Evolutionary conservation across 139 green algal species (phyloP).

Genomic region (Yamagishiella unicocca): DNA sequence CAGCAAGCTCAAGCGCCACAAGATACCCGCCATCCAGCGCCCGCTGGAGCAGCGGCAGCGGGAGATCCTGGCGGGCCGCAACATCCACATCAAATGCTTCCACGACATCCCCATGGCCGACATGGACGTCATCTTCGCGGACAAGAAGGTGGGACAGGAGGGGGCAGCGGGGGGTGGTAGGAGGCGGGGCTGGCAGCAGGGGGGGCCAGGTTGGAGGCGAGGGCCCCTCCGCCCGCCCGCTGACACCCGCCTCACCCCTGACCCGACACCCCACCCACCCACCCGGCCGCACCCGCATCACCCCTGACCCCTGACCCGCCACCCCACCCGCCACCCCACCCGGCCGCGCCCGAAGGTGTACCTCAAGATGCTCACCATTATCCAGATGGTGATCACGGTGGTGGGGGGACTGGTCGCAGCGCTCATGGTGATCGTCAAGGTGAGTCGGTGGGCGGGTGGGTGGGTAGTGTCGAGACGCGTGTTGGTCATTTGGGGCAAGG

Average conservation of each 20-base stretch:
- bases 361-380: constrained; percentile 38
- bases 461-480: too few species aligned
- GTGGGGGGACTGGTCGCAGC: constrained; percentile 27
- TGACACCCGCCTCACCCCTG: too few species aligned
- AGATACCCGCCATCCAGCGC: constrained; percentile 35
- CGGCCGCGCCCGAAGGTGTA: constrained; percentile 33
- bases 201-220: too few species aligned
- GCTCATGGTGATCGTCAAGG: constrained; percentile 9
- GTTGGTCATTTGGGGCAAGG: too few species aligned
- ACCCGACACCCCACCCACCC: too few species aligned
- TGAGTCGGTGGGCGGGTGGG: too few species aligned
- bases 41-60: constrained; percentile 28
- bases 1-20: not conserved
- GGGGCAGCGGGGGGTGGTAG: not conserved
- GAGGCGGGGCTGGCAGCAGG: not conserved
- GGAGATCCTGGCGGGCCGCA: constrained; percentile 61
- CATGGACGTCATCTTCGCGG: constrained; percentile 86
- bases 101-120: constrained; percentile 85
- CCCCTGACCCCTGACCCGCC: not conserved
- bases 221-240: too few species aligned
- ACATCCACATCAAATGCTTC: constrained; percentile 86
- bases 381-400: constrained; percentile 43
- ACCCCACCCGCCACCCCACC: not conserved
- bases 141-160: constrained; percentile 30
- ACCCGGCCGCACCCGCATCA: not conserved